Evolutionary conservation across 768 basidiomycete species (phyloP), one percentile per base, ranked within the genome.

Genomic region (Rhodosporidiobolus odoratus): DNA sequence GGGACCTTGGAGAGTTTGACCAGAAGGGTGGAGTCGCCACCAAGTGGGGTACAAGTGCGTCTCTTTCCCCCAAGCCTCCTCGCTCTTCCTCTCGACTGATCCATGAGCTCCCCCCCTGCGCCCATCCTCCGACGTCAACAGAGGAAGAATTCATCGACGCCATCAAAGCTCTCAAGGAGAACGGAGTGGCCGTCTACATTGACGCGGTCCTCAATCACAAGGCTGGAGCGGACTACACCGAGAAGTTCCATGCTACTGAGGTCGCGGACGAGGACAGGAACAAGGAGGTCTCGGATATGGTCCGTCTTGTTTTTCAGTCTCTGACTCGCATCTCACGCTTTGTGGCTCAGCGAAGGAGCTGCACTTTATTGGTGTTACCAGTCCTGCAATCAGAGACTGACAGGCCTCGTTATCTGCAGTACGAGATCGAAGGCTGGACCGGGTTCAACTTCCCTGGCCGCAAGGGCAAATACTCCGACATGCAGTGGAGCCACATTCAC

Each of bases 151-250:
- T 68, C 57, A 38, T 68, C 58, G 41, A 15, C 23, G 25, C 41
- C 41, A 57, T 66, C 50, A 61, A 64, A 47, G 23, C n/a, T n/a
- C 61, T 80, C 17, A 78, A 78, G 65, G 77, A 80, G 23, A 76
- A 80, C 58, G 82, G 81, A 21, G 78, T 82, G 52, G 78, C 81
- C 65, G 71, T 77, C 25, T 79, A 68, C 34, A 50, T 53, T 48
- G 80, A 81, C 65, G 80, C 80, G 3, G 82, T 82, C 23, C 71
- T 82, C 59, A 82, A 82, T 71, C 81, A 82, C 79, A 81, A 80
- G 77, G 76, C 79, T 23, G 81, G 81, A 13, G 81, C 81, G 19
- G 81, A 83, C 72, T 76, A 78, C 23, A 78, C 76, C 54, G 81
- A 83, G 71, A 76, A 75, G 30, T 83, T 82, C 77, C 45, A 75